Evolutionary conservation across 352 stramenopile species (phyloP).

Genomic region (Pythium sukuiense): DNA sequence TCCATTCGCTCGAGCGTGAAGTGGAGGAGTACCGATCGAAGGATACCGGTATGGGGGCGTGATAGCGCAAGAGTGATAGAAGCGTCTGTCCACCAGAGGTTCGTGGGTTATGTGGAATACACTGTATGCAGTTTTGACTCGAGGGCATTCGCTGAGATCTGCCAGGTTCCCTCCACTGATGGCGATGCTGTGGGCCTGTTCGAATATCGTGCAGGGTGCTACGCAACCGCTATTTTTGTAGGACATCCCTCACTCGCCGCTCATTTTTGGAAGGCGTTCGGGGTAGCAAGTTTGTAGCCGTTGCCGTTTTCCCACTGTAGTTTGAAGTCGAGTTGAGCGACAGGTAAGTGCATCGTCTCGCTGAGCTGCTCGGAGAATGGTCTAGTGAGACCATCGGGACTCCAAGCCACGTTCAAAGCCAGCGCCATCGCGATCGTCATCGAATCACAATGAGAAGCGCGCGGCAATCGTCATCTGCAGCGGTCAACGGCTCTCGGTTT

Average conservation of each 20-base stretch:
- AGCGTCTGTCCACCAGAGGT: background rate
- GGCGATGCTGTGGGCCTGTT: background rate
- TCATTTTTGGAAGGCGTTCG: background rate
- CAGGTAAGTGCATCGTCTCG: background rate
- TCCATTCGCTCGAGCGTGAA: conserved; percentile 65
- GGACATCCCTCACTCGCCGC: background rate
- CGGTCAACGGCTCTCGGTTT: conserved; percentile 10
- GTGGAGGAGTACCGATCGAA: conserved; percentile 38
- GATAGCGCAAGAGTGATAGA: background rate
- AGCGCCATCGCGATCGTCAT: background rate
- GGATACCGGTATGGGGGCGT: conserved; percentile 9
- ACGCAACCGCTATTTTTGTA: background rate
- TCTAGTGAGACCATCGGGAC: background rate
- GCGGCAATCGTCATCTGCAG: conserved; percentile 1
- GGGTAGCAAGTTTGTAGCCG: background rate
- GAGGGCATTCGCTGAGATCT: background rate
- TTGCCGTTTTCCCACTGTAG: background rate
- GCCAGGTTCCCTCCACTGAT: too few species aligned
- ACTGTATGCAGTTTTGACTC: conserved; percentile 2
- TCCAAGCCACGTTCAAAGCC: background rate
- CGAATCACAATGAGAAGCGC: conserved; percentile 14
- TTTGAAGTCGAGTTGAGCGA: background rate
- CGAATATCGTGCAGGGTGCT: background rate
- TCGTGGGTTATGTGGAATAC: conserved; percentile 4
- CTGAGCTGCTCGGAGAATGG: background rate